Evolutionary conservation across 345 rosid species (phyloP), one percentile per base, ranked within the genome.

Genomic region (Hirschfeldia incana): DNA sequence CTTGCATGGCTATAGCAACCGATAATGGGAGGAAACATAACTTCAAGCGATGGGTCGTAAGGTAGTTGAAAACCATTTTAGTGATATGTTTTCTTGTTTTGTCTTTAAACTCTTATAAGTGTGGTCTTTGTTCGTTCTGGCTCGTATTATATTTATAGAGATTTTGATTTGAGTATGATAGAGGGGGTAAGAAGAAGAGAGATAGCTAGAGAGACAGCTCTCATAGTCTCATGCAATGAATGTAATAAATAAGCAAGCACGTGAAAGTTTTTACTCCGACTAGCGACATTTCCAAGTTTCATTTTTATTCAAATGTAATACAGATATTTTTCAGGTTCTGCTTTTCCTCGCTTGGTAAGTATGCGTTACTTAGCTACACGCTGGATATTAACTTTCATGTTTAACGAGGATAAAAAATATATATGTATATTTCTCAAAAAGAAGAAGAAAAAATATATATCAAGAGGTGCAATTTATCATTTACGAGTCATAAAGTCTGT

Each of bases 71-170:
- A 36, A 73, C 8, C 58, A 26, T 53, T 62, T 70, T 29, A 58
- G 73, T 44, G 73, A 29, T 39, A 27, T 53, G 12, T 30, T 15
- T 51, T 13, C 3, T 46, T 34, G 65, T 13, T 71, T 51, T 64
- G 7, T 55, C 15, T 70, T 70, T 77, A 6, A 70, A n/a, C 12
- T 76, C 55, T 61, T 59, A 21, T 21, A 21, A 28, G 59, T 65
- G 73, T 78, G 39, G 42, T 66, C 29, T 65, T 39, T 65, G 67
- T 65, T 72, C 9, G n/a, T 78, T 30, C 73, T 32, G 73, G 46
- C 72, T 39, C n/a, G 39, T 65, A 1, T 72, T 72, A 32, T 53
- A 78, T 66, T 65, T 78, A 78, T 78, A 78, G 81, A 78, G 81
- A 51, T 64, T 33, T 33, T 53, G 59, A 63, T 21, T 71, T 61